phyloP scores from a whole-genome alignment of 306 rosid species.

The Alnus glutinosa region DNA sequence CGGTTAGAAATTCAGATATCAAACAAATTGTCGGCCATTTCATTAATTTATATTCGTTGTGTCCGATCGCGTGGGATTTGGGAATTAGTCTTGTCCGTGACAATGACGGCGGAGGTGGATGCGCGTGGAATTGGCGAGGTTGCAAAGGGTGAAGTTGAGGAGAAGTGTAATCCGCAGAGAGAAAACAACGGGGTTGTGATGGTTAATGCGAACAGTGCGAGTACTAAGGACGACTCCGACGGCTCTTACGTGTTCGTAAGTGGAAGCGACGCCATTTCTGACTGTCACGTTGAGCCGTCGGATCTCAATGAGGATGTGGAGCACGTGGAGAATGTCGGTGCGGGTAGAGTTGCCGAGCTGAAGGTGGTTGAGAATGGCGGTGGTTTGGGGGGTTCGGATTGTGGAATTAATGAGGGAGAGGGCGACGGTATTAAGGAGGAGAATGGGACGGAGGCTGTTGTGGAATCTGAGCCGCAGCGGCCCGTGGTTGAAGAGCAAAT shows the following conservation, averaged over 20 bases:
- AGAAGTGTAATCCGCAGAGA: constrained; percentile 30
- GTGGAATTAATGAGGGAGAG: not conserved
- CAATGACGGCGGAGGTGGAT: constrained; percentile 63
- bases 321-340: not conserved
- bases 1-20: not conserved
- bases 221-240: constrained; percentile 35
- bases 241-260: constrained; percentile 41
- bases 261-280: constrained; percentile 27
- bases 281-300: constrained; percentile 29
- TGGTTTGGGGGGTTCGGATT: not conserved
- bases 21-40: not conserved
- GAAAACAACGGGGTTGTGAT: not conserved
- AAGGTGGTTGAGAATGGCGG: not conserved
- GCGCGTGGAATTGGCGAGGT: constrained; percentile 34
- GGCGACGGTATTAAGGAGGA: not conserved
- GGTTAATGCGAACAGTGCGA: constrained; percentile 17
- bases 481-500: constrained; percentile 16
- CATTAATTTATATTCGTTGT: not conserved
- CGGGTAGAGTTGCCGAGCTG: not conserved
- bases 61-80: not conserved
- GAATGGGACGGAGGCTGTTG: constrained; percentile 1
- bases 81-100: not conserved
- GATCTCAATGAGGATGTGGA: constrained; percentile 37
- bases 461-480: constrained; percentile 4
- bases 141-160: constrained; percentile 17